Conservation (phyloP, 805 yeast species). For the Clavispora santaluciae region DNA sequence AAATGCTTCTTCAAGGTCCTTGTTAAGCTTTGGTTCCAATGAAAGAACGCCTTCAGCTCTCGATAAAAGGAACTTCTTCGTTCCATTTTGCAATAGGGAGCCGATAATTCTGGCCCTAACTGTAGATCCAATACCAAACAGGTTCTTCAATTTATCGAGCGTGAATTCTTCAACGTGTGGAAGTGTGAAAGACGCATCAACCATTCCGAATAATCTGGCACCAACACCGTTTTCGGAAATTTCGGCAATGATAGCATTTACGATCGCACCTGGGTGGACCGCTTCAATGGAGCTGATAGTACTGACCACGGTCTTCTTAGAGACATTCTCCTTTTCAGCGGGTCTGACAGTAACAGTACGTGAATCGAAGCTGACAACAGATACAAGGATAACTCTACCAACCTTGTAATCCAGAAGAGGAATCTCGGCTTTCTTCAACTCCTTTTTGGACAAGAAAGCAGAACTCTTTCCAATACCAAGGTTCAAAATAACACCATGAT, state of each 20-base stretch:
- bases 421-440: slow-evolving; percentile 39
- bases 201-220: slow-evolving; percentile 70
- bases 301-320: slow-evolving; percentile 39
- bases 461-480: slow-evolving; percentile 54
- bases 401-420: slow-evolving; percentile 33
- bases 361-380: slow-evolving; percentile 39
- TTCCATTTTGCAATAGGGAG: slow-evolving; percentile 41
- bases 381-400: slow-evolving; percentile 70
- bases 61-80: slow-evolving; percentile 62
- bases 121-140: slow-evolving; percentile 61
- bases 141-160: slow-evolving; percentile 48
- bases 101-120: slow-evolving; percentile 70
- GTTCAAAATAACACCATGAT: slow-evolving; percentile 80
- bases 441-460: slow-evolving; percentile 77
- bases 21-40: slow-evolving; percentile 18
- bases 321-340: slow-evolving; percentile 38
- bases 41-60: slow-evolving; percentile 49
- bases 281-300: slow-evolving; percentile 73
- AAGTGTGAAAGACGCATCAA: slow-evolving; percentile 64
- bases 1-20: slow-evolving; percentile 51
- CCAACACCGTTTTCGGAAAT: slow-evolving; percentile 57
- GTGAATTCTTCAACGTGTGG: slow-evolving; percentile 57
- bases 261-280: slow-evolving; percentile 77
- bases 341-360: slow-evolving; percentile 60
- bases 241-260: slow-evolving; percentile 66